Evolutionary conservation across 805 yeast species (phyloP).

Genomic region (Priceomyces fermenticarens): DNA sequence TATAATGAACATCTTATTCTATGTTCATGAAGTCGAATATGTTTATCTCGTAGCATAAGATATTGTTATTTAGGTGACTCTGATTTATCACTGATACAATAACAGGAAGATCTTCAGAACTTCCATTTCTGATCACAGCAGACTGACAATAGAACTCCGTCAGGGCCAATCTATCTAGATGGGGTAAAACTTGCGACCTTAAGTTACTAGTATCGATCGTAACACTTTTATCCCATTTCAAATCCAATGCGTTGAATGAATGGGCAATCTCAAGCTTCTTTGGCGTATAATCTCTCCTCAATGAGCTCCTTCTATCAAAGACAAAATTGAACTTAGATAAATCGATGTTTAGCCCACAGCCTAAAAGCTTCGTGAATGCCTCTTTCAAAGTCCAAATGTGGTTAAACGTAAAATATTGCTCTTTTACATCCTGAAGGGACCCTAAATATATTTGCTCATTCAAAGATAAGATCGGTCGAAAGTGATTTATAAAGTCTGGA

Average conservation of each 20-base stretch:
- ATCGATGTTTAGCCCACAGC: slow-evolving; percentile 48
- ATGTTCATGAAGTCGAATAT: not conserved
- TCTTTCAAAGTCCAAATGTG: slow-evolving; percentile 81
- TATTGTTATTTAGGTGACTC: not conserved
- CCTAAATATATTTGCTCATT: slow-evolving; percentile 32
- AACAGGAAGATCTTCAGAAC: slow-evolving; percentile 11
- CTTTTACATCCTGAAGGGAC: slow-evolving; percentile 6
- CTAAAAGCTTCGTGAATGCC: slow-evolving; percentile 64
- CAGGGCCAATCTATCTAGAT: slow-evolving; percentile 3
- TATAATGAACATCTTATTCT: not conserved
- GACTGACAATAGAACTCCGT: slow-evolving; percentile 9
- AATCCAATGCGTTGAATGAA: no score
- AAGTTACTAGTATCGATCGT: slow-evolving; percentile 6
- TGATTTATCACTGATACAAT: slow-evolving; percentile 14
- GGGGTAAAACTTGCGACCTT: slow-evolving; percentile 1
- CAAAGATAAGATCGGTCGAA: slow-evolving; percentile 39
- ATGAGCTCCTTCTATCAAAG: not conserved
- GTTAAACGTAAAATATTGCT: slow-evolving; percentile 40
- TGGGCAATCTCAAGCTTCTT: no score
- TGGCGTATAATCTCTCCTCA: not conserved
- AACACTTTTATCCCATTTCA: slow-evolving; percentile 10
- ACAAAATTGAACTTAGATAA: slow-evolving; percentile 16
- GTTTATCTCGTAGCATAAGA: no score
- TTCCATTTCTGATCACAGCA: slow-evolving; percentile 5
- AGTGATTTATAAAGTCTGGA: slow-evolving; percentile 30